These are phyloP conservation scores for Cornus suecica DNA, from an alignment of 148 eudicot species.

Conservation along the genomic window DNA sequence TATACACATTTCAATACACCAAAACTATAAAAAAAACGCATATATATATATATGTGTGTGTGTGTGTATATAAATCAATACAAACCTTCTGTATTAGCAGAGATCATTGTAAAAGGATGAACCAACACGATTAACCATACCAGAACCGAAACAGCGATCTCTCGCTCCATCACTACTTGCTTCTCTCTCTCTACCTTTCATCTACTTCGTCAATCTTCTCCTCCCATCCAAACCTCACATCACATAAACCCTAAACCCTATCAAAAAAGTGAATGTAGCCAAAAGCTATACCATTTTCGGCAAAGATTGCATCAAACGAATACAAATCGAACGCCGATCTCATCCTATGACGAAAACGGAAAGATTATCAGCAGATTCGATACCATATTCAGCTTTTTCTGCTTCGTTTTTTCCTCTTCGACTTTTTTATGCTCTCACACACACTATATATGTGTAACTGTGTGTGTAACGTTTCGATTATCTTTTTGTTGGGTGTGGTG, in stretches of 20 bases:
- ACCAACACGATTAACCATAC: constrained; percentile 32
- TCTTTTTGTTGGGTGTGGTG: not conserved
- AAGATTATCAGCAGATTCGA: not conserved
- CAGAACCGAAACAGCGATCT: constrained; percentile 20
- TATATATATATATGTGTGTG: too few species aligned
- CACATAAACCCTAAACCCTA: constrained; percentile 15
- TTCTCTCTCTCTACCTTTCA: constrained; percentile 17
- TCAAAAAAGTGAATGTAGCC: constrained; percentile 12
- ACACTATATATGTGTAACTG: not conserved
- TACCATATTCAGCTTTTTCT: not conserved
- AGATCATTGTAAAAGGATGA: constrained; percentile 33
- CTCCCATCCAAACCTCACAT: constrained; percentile 25
- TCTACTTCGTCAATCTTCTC: constrained; percentile 12
- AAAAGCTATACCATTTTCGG: constrained; percentile 7
- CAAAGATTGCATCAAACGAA: not conserved
- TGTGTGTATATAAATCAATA: not conserved
- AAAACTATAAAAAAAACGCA: not conserved
- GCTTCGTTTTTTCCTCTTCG: not conserved
- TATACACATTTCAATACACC: not conserved
- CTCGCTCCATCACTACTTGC: constrained; percentile 31
- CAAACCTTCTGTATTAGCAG: constrained; percentile 69
- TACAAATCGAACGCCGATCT: constrained; percentile 16
- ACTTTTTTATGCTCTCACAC: not conserved
- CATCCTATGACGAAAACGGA: not conserved
- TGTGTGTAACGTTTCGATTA: not conserved